Base-by-base conservation (phyloP, 257 asterid genomes). In the Solanum phureja region DNA sequence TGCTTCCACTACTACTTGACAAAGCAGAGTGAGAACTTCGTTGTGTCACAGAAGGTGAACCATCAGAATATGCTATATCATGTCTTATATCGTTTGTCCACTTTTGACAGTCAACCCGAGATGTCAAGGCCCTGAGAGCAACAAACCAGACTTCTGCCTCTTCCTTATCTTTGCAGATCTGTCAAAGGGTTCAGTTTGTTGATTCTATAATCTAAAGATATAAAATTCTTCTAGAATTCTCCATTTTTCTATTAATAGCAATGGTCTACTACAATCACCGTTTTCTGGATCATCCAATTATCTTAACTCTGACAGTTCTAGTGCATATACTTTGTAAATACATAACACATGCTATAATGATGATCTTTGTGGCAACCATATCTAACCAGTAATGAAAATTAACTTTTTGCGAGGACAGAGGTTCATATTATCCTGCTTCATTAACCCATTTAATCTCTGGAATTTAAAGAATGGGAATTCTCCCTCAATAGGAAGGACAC, bases 141-240 rank as follows among this genome's bases (percentile, higher is more conserved):
- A 91, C 92, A 86, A 93, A 93, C 98, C 98, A 95, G 87, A 91
- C 87, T 88, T 94, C 96, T 71, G 95, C 96, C 91, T 95, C 98
- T 86, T 90, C 94, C 92, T 94, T 95, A 89, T 95, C 97, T 91
- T 95, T 95, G 89, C 98, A 95, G 90, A 95, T 92, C 98, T 95
- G 93, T 82, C 86, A 83, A 86, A 58, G 82, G 77, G 87, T 84
- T 85, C 85, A 88, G 31, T 86, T 87, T 71, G 37, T 46, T 82
- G 74, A 68, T 68, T 68, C 85, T 49, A 49, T 49, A 64, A 82
- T 27, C 68, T 29, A 82, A 82, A 82, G 40, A 29, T 18, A 49
- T 18, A 81, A 46, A 81, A 81, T 81, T 81, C 69, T 81, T 81
- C 85, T 42, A 18, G 40, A 82, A 29, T 16, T 82, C 42, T 46